These are phyloP conservation scores for Melanogaster broomeanus DNA, from an alignment of 768 basidiomycete species.

Conservation along the genomic window DNA sequence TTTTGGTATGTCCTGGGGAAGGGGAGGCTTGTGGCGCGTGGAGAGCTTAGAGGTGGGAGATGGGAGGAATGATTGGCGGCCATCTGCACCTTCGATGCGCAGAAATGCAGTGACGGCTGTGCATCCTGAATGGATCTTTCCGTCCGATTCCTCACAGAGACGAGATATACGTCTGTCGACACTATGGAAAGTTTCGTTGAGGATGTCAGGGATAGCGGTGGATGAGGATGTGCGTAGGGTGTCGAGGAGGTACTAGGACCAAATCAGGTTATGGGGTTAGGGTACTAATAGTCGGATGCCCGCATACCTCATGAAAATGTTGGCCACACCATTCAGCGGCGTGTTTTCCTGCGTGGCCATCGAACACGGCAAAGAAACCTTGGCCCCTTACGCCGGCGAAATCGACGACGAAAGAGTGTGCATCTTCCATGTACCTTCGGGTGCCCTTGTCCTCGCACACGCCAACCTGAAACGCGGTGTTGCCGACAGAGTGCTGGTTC, in stretches of 20 bases:
- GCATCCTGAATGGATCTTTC: constrained; percentile 95
- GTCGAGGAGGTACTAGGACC: constrained; percentile 59
- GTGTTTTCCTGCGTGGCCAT: constrained; percentile 98
- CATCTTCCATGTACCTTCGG: constrained; percentile 95
- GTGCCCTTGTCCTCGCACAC: constrained; percentile 87
- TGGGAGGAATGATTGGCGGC: constrained; percentile 66
- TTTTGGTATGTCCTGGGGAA: constrained; percentile 31
- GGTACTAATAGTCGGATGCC: background rate
- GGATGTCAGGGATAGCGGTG: constrained; percentile 75
- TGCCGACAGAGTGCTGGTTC: constrained; percentile 66
- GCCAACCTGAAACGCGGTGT: constrained; percentile 60
- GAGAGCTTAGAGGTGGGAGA: constrained; percentile 32
- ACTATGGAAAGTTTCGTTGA: constrained; percentile 92
- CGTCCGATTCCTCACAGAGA: constrained; percentile 84
- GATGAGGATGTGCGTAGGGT: constrained; percentile 62
- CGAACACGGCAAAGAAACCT: constrained; percentile 98
- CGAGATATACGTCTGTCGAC: constrained; percentile 84
- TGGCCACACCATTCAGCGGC: constrained; percentile 98
- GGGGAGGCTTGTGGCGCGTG: constrained; percentile 36
- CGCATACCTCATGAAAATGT: constrained; percentile 86
- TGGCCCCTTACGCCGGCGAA: constrained; percentile 90
- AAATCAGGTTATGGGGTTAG: constrained; percentile 9
- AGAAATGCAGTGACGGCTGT: constrained; percentile 97
- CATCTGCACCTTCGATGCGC: constrained; percentile 82
- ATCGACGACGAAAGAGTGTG: constrained; percentile 95